These are phyloP conservation scores for Diaporthe destruens DNA, from an alignment of 2,329 filamentous ascomycete genomes.

Conservation along the genomic window DNA sequence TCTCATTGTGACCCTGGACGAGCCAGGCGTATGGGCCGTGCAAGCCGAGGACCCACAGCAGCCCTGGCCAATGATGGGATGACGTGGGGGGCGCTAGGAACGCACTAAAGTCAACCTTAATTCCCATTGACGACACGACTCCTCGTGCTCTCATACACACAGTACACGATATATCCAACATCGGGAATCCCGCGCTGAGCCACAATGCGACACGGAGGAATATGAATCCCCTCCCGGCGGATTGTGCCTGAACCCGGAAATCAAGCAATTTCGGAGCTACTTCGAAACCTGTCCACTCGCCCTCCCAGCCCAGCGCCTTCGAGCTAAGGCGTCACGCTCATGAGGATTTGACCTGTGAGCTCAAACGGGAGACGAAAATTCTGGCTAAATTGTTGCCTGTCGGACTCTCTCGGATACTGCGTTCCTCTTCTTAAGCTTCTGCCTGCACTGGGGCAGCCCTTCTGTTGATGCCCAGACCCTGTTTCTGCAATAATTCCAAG, in stretches of 20 bases:
- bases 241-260: neutral
- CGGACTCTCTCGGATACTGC: neutral
- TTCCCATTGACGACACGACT: slow-evolving; percentile 33
- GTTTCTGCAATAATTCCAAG: neutral
- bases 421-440: neutral
- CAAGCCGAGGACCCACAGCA: slow-evolving; percentile 7
- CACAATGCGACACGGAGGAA: neutral
- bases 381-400: neutral
- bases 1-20: neutral
- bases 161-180: neutral
- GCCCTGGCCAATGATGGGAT: neutral
- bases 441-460: neutral
- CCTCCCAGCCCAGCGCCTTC: neutral
- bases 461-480: neutral
- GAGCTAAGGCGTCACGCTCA: neutral
- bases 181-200: neutral
- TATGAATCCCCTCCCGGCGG: neutral
- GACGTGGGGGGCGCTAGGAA: neutral
- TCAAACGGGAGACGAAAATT: neutral
- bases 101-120: slow-evolving; percentile 31
- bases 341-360: neutral
- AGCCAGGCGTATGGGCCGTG: slow-evolving; percentile 1
- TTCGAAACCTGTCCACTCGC: neutral
- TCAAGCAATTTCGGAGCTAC: neutral
- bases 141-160: neutral